Evolutionary conservation across 2,329 filamentous ascomycete genomes (phyloP).

Genomic region (Epichloe bromicola): DNA sequence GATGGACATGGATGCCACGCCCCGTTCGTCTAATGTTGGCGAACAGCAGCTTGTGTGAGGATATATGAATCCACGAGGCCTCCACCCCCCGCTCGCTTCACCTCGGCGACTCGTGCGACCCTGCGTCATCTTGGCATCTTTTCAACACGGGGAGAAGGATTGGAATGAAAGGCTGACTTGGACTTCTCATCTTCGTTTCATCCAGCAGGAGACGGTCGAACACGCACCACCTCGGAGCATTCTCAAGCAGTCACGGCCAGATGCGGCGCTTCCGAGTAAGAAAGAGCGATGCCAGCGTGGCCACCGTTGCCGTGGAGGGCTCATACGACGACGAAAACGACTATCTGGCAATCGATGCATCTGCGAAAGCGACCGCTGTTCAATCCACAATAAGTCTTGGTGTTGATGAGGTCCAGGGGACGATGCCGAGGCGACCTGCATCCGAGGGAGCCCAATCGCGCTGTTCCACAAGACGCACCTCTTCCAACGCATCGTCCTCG

Average conservation of each 20-base stretch:
- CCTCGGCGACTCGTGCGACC: not conserved
- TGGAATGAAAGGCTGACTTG: not conserved
- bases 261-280: not conserved
- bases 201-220: not conserved
- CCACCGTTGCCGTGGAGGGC: not conserved
- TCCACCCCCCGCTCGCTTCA: not conserved
- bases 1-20: not conserved
- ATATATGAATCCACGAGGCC: not conserved
- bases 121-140: not conserved
- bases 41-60: not conserved
- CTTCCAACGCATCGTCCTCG: constrained; percentile 3
- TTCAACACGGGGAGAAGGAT: not conserved
- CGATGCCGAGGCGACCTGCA: not conserved
- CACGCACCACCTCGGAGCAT: not conserved
- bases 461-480: not conserved
- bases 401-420: not conserved
- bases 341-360: not conserved
- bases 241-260: not conserved
- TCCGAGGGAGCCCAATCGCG: not conserved
- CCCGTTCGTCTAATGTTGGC: not conserved
- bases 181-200: not conserved
- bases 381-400: not conserved
- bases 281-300: not conserved
- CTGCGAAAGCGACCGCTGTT: not conserved
- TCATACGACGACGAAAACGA: not conserved